Percentiles rank a stretch among this genome's conserved stretches.
Evolutionary conservation across 305 asterid genomes (phyloP).

Genomic region (Withania somnifera): DNA sequence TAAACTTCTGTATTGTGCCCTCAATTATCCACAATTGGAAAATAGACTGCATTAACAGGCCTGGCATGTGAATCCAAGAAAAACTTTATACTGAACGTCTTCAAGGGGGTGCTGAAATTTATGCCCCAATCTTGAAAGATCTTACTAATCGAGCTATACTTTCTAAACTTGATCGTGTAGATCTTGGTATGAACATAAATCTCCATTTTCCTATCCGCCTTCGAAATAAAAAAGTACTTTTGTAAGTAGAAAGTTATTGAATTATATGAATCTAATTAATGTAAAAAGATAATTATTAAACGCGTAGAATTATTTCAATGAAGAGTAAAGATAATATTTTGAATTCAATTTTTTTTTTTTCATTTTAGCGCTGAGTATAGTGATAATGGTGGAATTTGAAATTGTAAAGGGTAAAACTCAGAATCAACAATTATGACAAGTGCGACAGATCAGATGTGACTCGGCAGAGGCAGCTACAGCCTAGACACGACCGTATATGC

Average conservation of each 20-base stretch:
- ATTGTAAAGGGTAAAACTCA: too few species aligned
- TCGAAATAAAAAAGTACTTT: not conserved
- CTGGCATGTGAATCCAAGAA: not conserved
- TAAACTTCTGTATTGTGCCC: too few species aligned
- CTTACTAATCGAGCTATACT: not conserved
- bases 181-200: not conserved
- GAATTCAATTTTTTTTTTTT: not conserved
- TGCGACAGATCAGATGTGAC: too few species aligned
- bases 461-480: too few species aligned
- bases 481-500: too few species aligned
- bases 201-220: not conserved
- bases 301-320: not conserved
- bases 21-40: not conserved
- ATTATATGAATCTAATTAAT: not conserved
- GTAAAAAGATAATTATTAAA: not conserved
- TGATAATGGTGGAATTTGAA: not conserved
- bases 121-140: not conserved
- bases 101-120: not conserved
- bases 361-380: not conserved
- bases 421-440: too few species aligned
- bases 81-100: not conserved
- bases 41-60: not conserved
- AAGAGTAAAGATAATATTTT: not conserved
- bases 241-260: not conserved
- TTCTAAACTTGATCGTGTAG: not conserved